These are phyloP conservation scores for Plasmodium relictum DNA, from an alignment of 169 alveolate genomes.

Conservation along the genomic window DNA sequence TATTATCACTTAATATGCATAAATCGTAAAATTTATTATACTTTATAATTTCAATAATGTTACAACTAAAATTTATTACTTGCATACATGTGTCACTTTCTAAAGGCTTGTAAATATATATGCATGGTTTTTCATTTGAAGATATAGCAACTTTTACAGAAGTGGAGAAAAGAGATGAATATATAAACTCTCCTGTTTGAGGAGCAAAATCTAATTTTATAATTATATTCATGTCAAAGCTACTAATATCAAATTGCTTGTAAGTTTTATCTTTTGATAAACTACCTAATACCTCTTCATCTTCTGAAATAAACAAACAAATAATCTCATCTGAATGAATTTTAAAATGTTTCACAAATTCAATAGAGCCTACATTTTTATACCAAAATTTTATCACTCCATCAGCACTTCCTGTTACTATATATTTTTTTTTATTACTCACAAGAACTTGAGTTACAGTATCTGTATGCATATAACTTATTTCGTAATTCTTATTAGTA, in stretches of 20 bases:
- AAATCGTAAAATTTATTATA: constrained; percentile 80
- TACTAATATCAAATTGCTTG: constrained; percentile 86
- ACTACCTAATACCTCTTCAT: constrained; percentile 87
- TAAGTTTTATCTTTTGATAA: constrained; percentile 88
- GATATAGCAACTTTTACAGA: constrained; percentile 67
- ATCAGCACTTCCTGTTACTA: constrained; percentile 95
- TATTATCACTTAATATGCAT: constrained; percentile 85
- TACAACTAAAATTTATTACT: constrained; percentile 27
- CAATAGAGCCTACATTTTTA: constrained; percentile 94
- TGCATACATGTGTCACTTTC: constrained; percentile 60
- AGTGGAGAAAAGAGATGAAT: constrained; percentile 28
- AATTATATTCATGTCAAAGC: constrained; percentile 85
- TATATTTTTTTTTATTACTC: constrained; percentile 91
- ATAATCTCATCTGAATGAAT: constrained; percentile 93
- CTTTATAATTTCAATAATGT: constrained; percentile 80
- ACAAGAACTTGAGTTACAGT: constrained; percentile 89
- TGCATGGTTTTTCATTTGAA: constrained; percentile 43
- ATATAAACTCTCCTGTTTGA: constrained; percentile 43
- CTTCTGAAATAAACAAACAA: constrained; percentile 85
- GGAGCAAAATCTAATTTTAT: constrained; percentile 75
- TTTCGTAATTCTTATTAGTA: constrained; percentile 88
- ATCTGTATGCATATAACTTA: constrained; percentile 93
- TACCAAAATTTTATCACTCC: constrained; percentile 98
- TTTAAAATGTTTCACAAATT: constrained; percentile 96
- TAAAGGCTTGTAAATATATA: constrained; percentile 51